phyloP scores from a whole-genome alignment of 805 yeast species.

The Cyberlindnera sargentensis region DNA sequence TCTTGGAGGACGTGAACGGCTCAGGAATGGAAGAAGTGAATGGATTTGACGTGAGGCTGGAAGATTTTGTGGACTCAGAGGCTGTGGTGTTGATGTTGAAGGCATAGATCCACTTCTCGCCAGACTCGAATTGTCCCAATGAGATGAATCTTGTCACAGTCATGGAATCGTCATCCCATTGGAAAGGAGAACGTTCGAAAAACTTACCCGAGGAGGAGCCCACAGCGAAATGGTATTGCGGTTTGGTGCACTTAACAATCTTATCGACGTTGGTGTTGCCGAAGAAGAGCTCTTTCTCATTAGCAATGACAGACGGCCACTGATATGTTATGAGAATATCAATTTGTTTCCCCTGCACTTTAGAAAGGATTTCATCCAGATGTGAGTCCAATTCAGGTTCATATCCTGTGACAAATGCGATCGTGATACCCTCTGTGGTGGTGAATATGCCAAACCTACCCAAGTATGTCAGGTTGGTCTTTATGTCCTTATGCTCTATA shows the following conservation, averaged over 20 bases:
- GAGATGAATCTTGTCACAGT: slow-evolving; percentile 57
- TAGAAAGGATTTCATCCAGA: slow-evolving; percentile 22
- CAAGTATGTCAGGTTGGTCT: slow-evolving; percentile 7
- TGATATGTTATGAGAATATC: slow-evolving; percentile 54
- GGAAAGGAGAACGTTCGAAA: slow-evolving; percentile 50
- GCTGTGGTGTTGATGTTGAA: slow-evolving; percentile 34
- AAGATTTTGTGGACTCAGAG: slow-evolving; percentile 15
- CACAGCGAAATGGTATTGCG: slow-evolving; percentile 61
- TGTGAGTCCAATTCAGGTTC: slow-evolving; percentile 9
- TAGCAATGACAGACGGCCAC: slow-evolving; percentile 53
- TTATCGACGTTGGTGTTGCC: slow-evolving; percentile 42
- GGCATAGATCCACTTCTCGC: slow-evolving; percentile 71
- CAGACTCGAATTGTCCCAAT: slow-evolving; percentile 49
- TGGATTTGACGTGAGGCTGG: slow-evolving; percentile 28
- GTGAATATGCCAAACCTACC: slow-evolving; percentile 31
- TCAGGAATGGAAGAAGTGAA: slow-evolving; percentile 10
- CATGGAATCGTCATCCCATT: slow-evolving; percentile 38
- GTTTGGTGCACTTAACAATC: slow-evolving; percentile 38
- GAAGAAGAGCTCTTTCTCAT: slow-evolving; percentile 35
- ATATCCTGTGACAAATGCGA: slow-evolving; percentile 39
- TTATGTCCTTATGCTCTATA: slow-evolving; percentile 1
- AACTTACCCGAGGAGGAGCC: slow-evolving; percentile 44
- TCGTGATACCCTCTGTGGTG: slow-evolving; percentile 36
- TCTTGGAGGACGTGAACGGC: slow-evolving; percentile 2
- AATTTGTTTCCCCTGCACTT: slow-evolving; percentile 21